These are phyloP conservation scores for Davidsoniella neocaledoniae DNA, from an alignment of 2,329 filamentous ascomycete species.

Conservation along the genomic window DNA sequence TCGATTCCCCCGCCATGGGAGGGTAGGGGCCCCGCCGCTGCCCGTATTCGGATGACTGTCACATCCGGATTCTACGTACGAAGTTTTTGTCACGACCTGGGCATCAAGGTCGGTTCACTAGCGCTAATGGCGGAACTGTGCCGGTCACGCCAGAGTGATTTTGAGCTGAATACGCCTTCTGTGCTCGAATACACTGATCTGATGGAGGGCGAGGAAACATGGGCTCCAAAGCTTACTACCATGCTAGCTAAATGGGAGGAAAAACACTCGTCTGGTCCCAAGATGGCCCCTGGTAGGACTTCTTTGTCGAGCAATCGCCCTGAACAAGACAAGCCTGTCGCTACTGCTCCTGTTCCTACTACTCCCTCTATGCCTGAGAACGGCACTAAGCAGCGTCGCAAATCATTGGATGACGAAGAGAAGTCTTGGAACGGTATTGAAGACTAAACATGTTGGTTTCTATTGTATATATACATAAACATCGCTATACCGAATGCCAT, in stretches of 20 bases:
- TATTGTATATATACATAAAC: neutral
- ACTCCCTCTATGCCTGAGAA: conserved; percentile 14
- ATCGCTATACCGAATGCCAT: neutral
- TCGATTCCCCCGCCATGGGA: conserved; percentile 38
- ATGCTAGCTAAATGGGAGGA: conserved; percentile 28
- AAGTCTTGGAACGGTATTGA: conserved; percentile 28
- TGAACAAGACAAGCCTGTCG: too few species aligned
- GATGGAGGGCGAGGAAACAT: conserved; percentile 58
- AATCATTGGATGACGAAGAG: conserved; percentile 19
- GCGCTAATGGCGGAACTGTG: conserved; percentile 75
- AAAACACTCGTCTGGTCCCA: conserved; percentile 7
- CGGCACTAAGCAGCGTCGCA: neutral
- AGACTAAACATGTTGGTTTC: conserved; percentile 16
- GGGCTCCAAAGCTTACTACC: conserved; percentile 54
- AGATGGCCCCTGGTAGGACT: conserved; percentile 5
- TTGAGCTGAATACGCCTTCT: conserved; percentile 50
- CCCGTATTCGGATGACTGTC: conserved; percentile 74
- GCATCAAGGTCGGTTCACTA: conserved; percentile 61
- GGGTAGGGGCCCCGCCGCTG: conserved; percentile 54
- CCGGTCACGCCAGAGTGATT: conserved; percentile 67
- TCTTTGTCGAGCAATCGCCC: too few species aligned
- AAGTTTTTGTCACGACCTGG: conserved; percentile 82
- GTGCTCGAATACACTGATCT: conserved; percentile 68
- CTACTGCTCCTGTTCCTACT: neutral
- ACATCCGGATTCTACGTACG: conserved; percentile 95